phyloP scores from a whole-genome alignment of 2,329 filamentous ascomycete genomes.

The Blumeria hordei region DNA sequence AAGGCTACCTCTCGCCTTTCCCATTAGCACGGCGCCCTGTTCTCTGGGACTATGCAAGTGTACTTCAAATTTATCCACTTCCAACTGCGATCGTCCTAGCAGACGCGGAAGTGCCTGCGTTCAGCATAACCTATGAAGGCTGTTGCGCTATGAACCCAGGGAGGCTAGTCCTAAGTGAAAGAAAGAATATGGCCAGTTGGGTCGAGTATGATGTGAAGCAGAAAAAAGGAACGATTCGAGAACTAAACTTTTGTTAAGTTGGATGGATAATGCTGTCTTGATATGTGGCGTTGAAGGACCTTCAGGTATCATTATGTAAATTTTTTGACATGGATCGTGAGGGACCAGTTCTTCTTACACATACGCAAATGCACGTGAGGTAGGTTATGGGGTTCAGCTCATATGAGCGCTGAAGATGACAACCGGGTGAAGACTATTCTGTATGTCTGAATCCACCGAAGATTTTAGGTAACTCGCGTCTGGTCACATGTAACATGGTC shows the following conservation, averaged over 20 bases:
- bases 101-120: constrained; percentile 59
- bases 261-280: neutral
- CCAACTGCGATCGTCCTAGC: constrained; percentile 65
- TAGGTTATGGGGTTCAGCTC: too few species aligned
- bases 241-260: constrained; percentile 8
- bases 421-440: too few species aligned
- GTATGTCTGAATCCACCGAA: too few species aligned
- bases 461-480: too few species aligned
- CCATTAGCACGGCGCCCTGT: constrained; percentile 55
- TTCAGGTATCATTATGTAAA: too few species aligned
- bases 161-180: constrained; percentile 42
- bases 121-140: constrained; percentile 77
- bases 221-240: constrained; percentile 12
- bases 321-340: too few species aligned
- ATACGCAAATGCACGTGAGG: too few species aligned
- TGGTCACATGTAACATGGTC: too few species aligned
- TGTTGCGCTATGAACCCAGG: constrained; percentile 93
- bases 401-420: too few species aligned
- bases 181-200: constrained; percentile 52
- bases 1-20: constrained; percentile 75
- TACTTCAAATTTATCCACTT: constrained; percentile 65
- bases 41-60: constrained; percentile 65
- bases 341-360: too few species aligned
- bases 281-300: neutral
- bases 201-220: constrained; percentile 51